Percentiles rank a stretch among this genome's conserved stretches.
These are phyloP conservation scores for Mycena belliarum DNA, from an alignment of 768 basidiomycete species.

Conservation along the genomic window DNA sequence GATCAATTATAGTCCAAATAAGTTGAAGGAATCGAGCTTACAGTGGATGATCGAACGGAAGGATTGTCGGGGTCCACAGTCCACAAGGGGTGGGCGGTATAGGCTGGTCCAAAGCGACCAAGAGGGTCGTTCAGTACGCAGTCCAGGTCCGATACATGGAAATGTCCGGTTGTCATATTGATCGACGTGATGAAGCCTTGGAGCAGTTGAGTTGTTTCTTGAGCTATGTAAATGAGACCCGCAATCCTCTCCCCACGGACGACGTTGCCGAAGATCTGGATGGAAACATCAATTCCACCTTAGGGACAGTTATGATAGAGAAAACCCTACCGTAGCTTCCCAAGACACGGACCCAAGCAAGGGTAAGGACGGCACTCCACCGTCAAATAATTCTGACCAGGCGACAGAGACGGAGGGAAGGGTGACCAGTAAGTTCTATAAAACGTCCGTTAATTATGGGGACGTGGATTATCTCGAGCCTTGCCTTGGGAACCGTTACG, in stretches of 20 bases:
- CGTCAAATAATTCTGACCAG: constrained; percentile 7
- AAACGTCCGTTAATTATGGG: not conserved
- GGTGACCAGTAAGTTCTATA: constrained; percentile 5
- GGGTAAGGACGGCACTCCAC: not conserved
- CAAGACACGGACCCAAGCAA: constrained; percentile 7
- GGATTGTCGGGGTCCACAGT: constrained; percentile 13
- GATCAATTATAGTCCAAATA: not conserved
- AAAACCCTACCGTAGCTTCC: constrained; percentile 2
- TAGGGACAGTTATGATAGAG: too few relatives aligned
- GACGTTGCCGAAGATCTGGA: constrained; percentile 10
- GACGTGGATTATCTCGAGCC: not conserved
- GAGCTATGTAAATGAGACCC: constrained; percentile 5
- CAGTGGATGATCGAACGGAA: not conserved
- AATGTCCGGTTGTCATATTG: constrained; percentile 3
- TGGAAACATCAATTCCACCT: not conserved
- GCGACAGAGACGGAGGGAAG: constrained; percentile 3
- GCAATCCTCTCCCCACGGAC: constrained; percentile 1
- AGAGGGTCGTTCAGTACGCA: constrained; percentile 5
- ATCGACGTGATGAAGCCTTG: constrained; percentile 6
- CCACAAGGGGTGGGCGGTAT: constrained; percentile 10
- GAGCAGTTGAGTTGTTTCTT: not conserved
- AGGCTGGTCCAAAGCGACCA: constrained; percentile 5
- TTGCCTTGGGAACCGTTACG: constrained; percentile 1
- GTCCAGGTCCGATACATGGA: not conserved
- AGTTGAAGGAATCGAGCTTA: not conserved